These are phyloP conservation scores for Globisporangium okanoganense DNA, from an alignment of 352 stramenopile species.

Conservation along the genomic window DNA sequence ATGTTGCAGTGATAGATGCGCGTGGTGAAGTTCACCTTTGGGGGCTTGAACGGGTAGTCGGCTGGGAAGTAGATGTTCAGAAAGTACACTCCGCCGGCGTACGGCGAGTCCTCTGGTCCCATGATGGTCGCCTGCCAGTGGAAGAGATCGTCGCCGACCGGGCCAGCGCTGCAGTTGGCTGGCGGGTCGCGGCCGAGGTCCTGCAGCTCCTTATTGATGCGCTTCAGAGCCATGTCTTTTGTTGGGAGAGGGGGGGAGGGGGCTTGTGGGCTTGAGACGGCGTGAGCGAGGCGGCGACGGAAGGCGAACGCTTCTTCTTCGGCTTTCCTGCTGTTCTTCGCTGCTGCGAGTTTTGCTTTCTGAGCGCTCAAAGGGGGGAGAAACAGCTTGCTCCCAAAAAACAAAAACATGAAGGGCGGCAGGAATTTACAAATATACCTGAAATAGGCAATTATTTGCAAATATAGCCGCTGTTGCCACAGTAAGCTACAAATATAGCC, in stretches of 20 bases:
- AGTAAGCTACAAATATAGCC: background rate
- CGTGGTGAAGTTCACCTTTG: constrained; percentile 99
- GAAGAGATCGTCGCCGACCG: constrained; percentile 98
- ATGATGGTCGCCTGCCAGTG: constrained; percentile 98
- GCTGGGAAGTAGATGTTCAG: constrained; percentile 99
- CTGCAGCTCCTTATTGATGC: constrained; percentile 96
- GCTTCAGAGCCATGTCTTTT: constrained; percentile 87
- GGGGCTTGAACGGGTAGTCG: constrained; percentile 99
- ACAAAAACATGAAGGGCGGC: background rate
- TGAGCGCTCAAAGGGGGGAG: constrained; percentile 19
- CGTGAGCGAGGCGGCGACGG: background rate
- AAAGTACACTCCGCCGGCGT: constrained; percentile 98
- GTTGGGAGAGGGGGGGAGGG: background rate
- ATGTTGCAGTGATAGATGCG: constrained; percentile 99
- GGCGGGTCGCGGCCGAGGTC: constrained; percentile 95
- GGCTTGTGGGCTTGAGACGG: background rate
- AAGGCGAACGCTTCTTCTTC: constrained; percentile 5
- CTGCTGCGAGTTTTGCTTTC: constrained; percentile 34
- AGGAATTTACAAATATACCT: background rate
- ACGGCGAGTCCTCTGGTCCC: constrained; percentile 97
- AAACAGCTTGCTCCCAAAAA: constrained; percentile 23
- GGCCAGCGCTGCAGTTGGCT: constrained; percentile 97
- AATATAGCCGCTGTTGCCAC: background rate
- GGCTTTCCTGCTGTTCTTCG: constrained; percentile 25
- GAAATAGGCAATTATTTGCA: background rate